Base-by-base conservation (phyloP, 2,329 filamentous ascomycete species). In the Pleomassaria siparia region DNA sequence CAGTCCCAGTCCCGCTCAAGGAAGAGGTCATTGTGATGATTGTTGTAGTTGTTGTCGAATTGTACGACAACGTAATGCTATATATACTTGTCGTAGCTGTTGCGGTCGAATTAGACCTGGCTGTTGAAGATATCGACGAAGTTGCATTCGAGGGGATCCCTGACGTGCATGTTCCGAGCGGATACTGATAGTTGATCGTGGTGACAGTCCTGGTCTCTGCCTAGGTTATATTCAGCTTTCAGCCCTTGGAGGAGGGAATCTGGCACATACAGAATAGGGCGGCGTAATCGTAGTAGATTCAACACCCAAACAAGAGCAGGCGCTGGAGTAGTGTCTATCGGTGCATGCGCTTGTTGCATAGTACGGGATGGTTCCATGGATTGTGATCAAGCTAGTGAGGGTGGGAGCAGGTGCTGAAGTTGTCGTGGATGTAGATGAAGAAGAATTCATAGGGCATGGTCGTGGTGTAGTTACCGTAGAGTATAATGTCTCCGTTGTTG, bases 261-360 rank as follows among this genome's bases (percentile, higher is more conserved):
- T 21, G 15, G 6, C 10, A n/a, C 61, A 52, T 55, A 68, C 66
- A 9, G 53, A 45, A 32, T 56, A 54, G 15, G 60, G 47, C 8
- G 44, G 46, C 13, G 59, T 59, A 8, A 60, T 29, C 1, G 36
- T 36, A 11, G 44, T 54, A 13, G 53, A 15, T 3, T 52, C 53
- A 12, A 69, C 46, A 2, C 53, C 54, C 24, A 59, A 50, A 40
- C 65, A 69, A 9, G 43, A 44, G 41, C 66, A 69, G 2, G 58
- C 62, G 33, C 62, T 65, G 0, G 53, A 53, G 44, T 66, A 69
- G 10, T 41, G 42, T 11, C 40, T 39, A 8, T 36, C 22, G 13
- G 44, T 28, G 44, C 64, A 67, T 1, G 37, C 45, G 24, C 42
- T 50, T 3, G 53, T 55, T 11, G 56, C 59, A 49, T 62, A 67